Evolutionary conservation across 495 filamentous ascomycete genomes (phyloP).

Genomic region (Penicillium robsamsonii): DNA sequence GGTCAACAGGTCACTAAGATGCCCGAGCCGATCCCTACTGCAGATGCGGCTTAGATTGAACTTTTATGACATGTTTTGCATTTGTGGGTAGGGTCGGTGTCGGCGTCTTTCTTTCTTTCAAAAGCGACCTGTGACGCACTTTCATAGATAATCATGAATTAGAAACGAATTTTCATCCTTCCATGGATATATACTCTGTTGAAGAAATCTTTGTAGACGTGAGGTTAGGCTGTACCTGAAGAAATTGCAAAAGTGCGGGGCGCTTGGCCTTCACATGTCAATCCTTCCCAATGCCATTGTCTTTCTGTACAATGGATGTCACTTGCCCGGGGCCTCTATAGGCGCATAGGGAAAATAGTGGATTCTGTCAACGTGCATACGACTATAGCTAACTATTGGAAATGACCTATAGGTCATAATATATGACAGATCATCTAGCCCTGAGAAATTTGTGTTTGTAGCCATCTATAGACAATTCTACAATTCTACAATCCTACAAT

Average conservation of each 20-base stretch:
- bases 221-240: background rate
- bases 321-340: no score
- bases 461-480: background rate
- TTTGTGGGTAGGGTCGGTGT: constrained; percentile 24
- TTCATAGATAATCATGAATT: constrained; percentile 33
- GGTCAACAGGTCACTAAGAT: constrained; percentile 90
- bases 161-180: constrained; percentile 26
- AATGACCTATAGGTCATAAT: background rate
- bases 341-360: no score
- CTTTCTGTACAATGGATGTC: no score
- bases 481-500: no score
- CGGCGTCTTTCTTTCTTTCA: constrained; percentile 23
- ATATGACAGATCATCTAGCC: background rate
- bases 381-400: background rate
- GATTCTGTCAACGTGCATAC: no score
- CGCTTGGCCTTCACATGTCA: constrained; percentile 8
- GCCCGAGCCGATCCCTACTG: constrained; percentile 45
- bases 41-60: constrained; percentile 42
- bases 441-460: background rate
- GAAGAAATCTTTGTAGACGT: background rate
- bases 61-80: constrained; percentile 22
- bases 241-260: background rate
- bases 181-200: background rate
- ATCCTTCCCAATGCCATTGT: background rate
- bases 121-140: constrained; percentile 25